Evolutionary conservation across 352 stramenopile species (phyloP).

Genomic region (Globisporangium sylvaticum): DNA sequence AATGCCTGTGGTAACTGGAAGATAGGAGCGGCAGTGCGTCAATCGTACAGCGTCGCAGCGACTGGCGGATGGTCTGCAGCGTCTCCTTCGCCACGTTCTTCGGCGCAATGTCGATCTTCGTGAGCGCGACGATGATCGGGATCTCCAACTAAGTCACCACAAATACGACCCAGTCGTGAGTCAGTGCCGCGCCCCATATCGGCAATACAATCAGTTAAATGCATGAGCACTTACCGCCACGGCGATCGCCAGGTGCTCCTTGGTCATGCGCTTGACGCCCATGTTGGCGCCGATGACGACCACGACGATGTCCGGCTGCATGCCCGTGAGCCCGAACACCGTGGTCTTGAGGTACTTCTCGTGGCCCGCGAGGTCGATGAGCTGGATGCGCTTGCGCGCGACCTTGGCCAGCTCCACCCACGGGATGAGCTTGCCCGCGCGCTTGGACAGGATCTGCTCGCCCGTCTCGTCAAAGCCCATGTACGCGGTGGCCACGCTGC

Average conservation of each 20-base stretch:
- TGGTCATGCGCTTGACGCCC: constrained; percentile 93
- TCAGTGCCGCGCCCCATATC: not conserved
- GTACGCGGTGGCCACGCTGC: constrained; percentile 79
- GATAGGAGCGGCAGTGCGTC: not conserved
- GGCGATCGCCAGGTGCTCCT: constrained; percentile 91
- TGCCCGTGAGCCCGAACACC: constrained; percentile 97
- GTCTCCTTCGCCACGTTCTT: constrained; percentile 92
- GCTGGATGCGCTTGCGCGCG: constrained; percentile 78
- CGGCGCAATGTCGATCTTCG: constrained; percentile 93
- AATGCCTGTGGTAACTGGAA: not conserved
- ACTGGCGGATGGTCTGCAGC: constrained; percentile 84
- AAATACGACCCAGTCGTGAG: not conserved
- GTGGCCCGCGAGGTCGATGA: constrained; percentile 91
- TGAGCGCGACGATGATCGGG: constrained; percentile 91
- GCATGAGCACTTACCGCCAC: constrained; percentile 51
- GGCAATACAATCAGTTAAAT: not conserved
- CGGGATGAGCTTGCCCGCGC: constrained; percentile 66
- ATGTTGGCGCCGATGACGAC: constrained; percentile 94
- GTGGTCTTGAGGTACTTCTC: constrained; percentile 99
- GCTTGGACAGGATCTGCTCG: constrained; percentile 76
- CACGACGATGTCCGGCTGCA: constrained; percentile 94
- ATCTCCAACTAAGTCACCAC: constrained; percentile 70
- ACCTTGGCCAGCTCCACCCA: constrained; percentile 79
- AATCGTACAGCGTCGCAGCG: constrained; percentile 67
- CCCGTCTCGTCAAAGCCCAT: constrained; percentile 74